Evolutionary conservation across 2,329 filamentous ascomycete genomes (phyloP).

Genomic region (Hymenoscyphus occultus): DNA sequence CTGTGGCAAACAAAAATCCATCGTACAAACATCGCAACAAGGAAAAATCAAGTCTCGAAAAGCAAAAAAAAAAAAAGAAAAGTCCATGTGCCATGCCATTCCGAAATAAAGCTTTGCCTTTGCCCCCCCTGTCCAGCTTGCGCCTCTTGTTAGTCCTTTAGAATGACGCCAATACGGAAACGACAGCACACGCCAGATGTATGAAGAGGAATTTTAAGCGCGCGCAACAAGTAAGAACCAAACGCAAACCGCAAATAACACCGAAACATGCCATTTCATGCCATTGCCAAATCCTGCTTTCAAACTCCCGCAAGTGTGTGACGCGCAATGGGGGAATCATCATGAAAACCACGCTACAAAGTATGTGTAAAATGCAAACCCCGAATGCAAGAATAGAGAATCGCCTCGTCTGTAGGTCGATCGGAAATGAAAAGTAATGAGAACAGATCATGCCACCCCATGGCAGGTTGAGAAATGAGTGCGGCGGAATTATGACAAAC

Average conservation of each 20-base stretch:
- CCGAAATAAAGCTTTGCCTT: constrained; percentile 7
- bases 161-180: constrained; percentile 31
- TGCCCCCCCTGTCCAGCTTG: constrained; percentile 33
- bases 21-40: too few species aligned
- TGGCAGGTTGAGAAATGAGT: constrained; percentile 19
- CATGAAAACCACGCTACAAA: constrained; percentile 37
- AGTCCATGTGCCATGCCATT: constrained; percentile 18
- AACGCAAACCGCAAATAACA: constrained; percentile 27
- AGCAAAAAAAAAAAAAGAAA: constrained; percentile 7
- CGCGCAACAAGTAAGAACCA: constrained; percentile 15
- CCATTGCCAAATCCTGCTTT: constrained; percentile 28
- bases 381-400: constrained; percentile 30
- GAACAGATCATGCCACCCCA: constrained; percentile 22
- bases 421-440: constrained; percentile 17
- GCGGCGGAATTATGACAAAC: constrained; percentile 20
- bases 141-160: constrained; percentile 26
- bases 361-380: constrained; percentile 31
- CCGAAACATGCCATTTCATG: constrained; percentile 31
- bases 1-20: too few species aligned
- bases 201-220: not conserved
- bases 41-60: not conserved
- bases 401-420: constrained; percentile 31
- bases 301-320: constrained; percentile 35
- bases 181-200: constrained; percentile 28
- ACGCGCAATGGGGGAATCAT: constrained; percentile 36